Base-by-base conservation (phyloP, 345 rosid species). In the Pugionium cornutum region DNA sequence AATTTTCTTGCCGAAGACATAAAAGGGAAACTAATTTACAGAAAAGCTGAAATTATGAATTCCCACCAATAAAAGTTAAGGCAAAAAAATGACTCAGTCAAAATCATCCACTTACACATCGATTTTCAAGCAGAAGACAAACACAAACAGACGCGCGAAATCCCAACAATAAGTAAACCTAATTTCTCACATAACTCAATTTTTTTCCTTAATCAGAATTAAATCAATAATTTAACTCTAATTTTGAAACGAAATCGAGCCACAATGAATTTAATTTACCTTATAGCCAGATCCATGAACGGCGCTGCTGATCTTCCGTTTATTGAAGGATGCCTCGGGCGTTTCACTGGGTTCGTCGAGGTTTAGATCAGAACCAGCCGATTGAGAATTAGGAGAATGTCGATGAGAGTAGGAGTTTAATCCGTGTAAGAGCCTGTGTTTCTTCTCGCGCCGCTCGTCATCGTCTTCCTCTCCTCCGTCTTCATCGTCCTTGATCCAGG, bases 391-490 rank as follows among this genome's bases (percentile, higher is more conserved):
- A 31, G 62, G 77, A 61, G 66, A 75, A 65, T 70, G 77, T 48
- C 63, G 78, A 54, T 40, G 70, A n/a, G 70, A 64, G 43, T 79
- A 70, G 40, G 77, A 76, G 76, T 86, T 82, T 67, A 91, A 70
- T 34, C 95, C 95, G 48, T 70, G 88, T 53, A 89, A 77, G 37
- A 80, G 85, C 74, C 75, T 78, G 62, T 75, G 97, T 78, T 89
- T 88, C 86, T 88, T 92, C 80, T 83, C 71, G 1, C 69, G 68
- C 3, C 96, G 83, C 70, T 89, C 94, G 18, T 89, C 97, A 9
- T 81, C 95, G 18, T 92, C 89, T 18, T 86, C 91, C 43, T 70
- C 86, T 4, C 79, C 83, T n/a, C 77, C 89, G 10, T 63, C 58
- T 0, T 66, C 81, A 3, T 56, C 78, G 64, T 65, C 34, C 30